phyloP scores from a whole-genome alignment of 2,329 filamentous ascomycete species.

The Fusarium decemcellulare region DNA sequence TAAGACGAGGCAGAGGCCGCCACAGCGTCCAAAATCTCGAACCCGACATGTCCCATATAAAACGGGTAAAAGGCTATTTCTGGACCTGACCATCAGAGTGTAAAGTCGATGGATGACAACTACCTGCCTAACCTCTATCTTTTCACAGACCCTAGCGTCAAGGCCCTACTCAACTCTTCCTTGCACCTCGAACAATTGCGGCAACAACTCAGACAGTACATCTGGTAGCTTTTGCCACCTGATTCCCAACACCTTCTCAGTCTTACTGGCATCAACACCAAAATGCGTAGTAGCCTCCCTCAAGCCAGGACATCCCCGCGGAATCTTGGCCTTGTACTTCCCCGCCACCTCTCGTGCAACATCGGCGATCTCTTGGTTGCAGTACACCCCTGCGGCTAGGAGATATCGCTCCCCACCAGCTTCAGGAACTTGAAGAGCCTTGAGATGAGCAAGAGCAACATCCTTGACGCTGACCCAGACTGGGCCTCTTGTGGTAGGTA shows the following conservation, averaged over 20 bases:
- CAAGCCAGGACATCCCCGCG: conserved; percentile 51
- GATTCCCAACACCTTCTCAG: conserved; percentile 64
- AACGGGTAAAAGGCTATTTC: too few relatives aligned
- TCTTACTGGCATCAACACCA: conserved; percentile 64
- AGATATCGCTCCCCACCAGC: conserved; percentile 76
- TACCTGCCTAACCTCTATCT: too few relatives aligned
- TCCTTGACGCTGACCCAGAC: conserved; percentile 70
- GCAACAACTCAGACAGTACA: neutral
- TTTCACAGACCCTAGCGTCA: too few relatives aligned
- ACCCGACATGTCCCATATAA: too few relatives aligned
- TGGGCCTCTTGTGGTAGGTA: conserved; percentile 53
- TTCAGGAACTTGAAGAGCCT: conserved; percentile 68
- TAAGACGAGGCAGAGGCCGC: too few relatives aligned
- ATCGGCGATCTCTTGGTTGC: conserved; percentile 57
- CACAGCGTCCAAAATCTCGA: too few relatives aligned
- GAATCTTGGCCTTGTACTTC: conserved; percentile 49
- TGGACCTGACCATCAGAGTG: too few relatives aligned
- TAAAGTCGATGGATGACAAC: too few relatives aligned
- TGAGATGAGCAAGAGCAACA: conserved; percentile 75
- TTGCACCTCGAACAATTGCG: neutral
- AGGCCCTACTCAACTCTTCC: too few relatives aligned
- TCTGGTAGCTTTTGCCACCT: conserved; percentile 56
- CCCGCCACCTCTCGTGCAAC: conserved; percentile 47
- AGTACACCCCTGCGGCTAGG: conserved; percentile 58
- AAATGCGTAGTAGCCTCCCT: conserved; percentile 54